Percentiles rank a stretch among this genome's conserved stretches.
phyloP scores from a whole-genome alignment of 164 flowering plant species.

The Vitis rupestris region DNA sequence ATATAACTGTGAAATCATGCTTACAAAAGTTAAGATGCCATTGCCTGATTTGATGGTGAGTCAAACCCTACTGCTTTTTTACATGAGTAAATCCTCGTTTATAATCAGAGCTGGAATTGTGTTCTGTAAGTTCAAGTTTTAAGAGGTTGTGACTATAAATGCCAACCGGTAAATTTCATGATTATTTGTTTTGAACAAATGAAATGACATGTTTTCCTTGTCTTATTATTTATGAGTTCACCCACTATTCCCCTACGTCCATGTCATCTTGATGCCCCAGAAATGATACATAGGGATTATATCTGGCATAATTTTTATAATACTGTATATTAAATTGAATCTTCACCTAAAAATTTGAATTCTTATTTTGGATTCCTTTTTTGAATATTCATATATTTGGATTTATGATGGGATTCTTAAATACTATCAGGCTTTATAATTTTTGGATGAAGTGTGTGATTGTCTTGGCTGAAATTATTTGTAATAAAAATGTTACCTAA shows the following conservation, averaged over 20 bases:
- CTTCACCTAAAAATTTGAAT: too few species aligned
- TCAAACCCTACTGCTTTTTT: neutral
- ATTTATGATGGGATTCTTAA: too few species aligned
- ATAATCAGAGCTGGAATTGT: neutral
- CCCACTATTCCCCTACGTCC: neutral
- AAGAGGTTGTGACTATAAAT: neutral
- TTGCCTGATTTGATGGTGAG: slow-evolving; percentile 90
- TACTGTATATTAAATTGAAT: too few species aligned
- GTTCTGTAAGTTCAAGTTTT: neutral
- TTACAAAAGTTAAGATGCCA: slow-evolving; percentile 91
- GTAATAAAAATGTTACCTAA: too few species aligned
- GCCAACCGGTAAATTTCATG: slow-evolving; percentile 2
- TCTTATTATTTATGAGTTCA: neutral
- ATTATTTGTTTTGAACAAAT: neutral
- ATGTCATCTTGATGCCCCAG: neutral
- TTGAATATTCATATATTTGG: too few species aligned
- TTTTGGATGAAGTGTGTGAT: too few species aligned
- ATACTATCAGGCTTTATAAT: too few species aligned
- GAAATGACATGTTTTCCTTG: neutral
- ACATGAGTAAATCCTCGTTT: neutral
- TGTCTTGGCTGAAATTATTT: too few species aligned
- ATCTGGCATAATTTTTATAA: too few species aligned
- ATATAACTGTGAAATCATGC: slow-evolving; percentile 97
- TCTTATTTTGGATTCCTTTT: too few species aligned
- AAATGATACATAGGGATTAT: too few species aligned